Evolutionary conservation across 2,329 filamentous ascomycete genomes (phyloP).

Genomic region (Lasiodiplodia hormozganensis): DNA sequence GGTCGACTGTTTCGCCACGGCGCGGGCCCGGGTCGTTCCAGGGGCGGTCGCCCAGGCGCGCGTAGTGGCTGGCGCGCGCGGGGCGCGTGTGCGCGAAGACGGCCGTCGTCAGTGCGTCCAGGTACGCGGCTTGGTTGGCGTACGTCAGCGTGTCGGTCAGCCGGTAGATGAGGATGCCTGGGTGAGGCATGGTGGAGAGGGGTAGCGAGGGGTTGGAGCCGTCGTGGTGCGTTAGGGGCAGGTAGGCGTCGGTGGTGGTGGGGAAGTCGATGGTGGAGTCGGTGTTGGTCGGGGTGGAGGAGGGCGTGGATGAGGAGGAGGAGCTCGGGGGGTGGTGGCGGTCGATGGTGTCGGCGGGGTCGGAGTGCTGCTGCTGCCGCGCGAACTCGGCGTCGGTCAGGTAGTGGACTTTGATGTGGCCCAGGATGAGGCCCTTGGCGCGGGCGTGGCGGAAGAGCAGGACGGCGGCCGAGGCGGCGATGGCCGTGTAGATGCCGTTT

Average conservation of each 20-base stretch:
- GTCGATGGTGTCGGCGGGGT: conserved; percentile 41
- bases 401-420: conserved; percentile 34
- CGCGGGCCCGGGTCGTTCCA: conserved; percentile 93
- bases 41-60: conserved; percentile 71
- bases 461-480: conserved; percentile 75
- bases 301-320: conserved; percentile 39
- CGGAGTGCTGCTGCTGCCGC: conserved; percentile 32
- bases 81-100: conserved; percentile 71
- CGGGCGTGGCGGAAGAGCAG: conserved; percentile 70
- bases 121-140: conserved; percentile 88
- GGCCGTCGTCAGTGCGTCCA: conserved; percentile 66
- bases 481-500: conserved; percentile 85
- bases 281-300: conserved; percentile 36
- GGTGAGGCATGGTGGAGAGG: conserved; percentile 24
- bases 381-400: conserved; percentile 16
- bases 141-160: conserved; percentile 96
- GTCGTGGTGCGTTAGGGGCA: conserved; percentile 9
- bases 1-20: conserved; percentile 53
- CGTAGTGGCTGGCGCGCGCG: conserved; percentile 72
- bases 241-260: conserved; percentile 12
- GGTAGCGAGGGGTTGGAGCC: not conserved
- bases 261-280: conserved; percentile 2
- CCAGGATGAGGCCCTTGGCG: conserved; percentile 37
- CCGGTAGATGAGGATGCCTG: conserved; percentile 43
- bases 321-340: conserved; percentile 24